phyloP scores from a whole-genome alignment of 2,329 filamentous ascomycete species.

The Penicillium digitatum region DNA sequence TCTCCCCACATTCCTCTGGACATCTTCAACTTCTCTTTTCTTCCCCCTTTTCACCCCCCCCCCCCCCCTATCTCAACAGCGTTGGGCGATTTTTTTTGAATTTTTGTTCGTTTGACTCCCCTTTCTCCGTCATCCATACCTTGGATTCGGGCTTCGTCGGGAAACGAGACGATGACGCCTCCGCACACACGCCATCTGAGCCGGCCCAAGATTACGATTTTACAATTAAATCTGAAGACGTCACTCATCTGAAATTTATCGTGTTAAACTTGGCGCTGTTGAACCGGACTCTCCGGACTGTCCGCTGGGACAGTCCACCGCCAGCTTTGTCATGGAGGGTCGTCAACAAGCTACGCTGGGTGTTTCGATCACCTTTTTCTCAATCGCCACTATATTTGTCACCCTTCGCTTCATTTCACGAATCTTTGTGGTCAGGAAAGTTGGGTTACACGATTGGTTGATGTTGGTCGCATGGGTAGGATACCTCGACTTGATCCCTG shows the following conservation, averaged over 20 bases:
- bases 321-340: constrained; percentile 26
- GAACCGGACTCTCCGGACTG: neutral
- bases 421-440: constrained; percentile 64
- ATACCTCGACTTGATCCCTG: constrained; percentile 7
- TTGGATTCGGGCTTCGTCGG: neutral
- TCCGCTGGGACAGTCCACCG: neutral
- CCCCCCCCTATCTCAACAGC: neutral
- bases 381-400: constrained; percentile 70
- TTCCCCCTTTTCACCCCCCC: neutral
- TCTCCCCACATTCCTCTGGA: constrained; percentile 1
- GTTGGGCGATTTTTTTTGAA: no score
- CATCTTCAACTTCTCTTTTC: constrained; percentile 2
- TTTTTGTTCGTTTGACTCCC: neutral
- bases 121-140: neutral
- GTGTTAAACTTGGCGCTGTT: neutral
- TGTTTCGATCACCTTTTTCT: constrained; percentile 50
- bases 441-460: constrained; percentile 74
- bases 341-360: constrained; percentile 40
- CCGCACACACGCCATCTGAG: neutral
- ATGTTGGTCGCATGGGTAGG: constrained; percentile 72
- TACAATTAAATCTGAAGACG: neutral
- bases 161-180: constrained; percentile 5
- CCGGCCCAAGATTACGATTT: neutral
- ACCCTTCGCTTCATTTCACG: constrained; percentile 69
- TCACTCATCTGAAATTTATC: neutral